Percentiles rank a stretch among this genome's conserved stretches.
phyloP scores from a whole-genome alignment of 2,329 filamentous ascomycete species.

The Meredithiella fracta region DNA sequence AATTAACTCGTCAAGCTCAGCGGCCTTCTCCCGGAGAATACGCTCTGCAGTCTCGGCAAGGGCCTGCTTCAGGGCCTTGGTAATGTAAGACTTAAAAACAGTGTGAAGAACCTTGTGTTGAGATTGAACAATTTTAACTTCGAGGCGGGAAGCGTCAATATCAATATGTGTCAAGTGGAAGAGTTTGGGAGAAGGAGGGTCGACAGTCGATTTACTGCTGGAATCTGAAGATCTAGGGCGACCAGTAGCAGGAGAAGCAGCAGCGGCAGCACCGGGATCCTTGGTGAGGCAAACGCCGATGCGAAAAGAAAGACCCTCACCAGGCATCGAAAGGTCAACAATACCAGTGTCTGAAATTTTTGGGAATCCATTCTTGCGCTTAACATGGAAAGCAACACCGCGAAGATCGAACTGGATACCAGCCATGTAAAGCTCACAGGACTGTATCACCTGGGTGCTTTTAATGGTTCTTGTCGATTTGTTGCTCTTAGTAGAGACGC shows the following conservation, averaged over 20 bases:
- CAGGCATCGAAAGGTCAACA: constrained; percentile 73
- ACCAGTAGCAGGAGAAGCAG: background rate
- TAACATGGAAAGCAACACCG: constrained; percentile 88
- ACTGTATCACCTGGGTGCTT: background rate
- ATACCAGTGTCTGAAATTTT: constrained; percentile 74
- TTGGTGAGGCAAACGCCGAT: constrained; percentile 38
- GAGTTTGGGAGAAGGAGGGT: constrained; percentile 35
- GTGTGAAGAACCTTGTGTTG: constrained; percentile 84
- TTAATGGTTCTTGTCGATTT: background rate
- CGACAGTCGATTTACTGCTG: background rate
- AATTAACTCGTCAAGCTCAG: constrained; percentile 54
- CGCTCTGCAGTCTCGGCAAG: constrained; percentile 81
- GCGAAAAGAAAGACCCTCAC: constrained; percentile 53
- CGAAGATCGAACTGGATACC: constrained; percentile 85
- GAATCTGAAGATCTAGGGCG: background rate
- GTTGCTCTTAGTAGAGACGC: background rate
- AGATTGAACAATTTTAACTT: constrained; percentile 84
- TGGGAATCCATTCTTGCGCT: constrained; percentile 88
- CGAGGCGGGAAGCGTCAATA: constrained; percentile 64
- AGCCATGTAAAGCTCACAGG: constrained; percentile 48
- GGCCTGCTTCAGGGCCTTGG: constrained; percentile 68
- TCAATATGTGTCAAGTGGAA: constrained; percentile 89
- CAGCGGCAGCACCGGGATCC: constrained; percentile 36
- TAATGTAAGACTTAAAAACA: constrained; percentile 71
- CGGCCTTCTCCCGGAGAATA: constrained; percentile 69